phyloP scores from a whole-genome alignment of 1,284 basidiomycete species.

The Sporisorium exsertum region DNA sequence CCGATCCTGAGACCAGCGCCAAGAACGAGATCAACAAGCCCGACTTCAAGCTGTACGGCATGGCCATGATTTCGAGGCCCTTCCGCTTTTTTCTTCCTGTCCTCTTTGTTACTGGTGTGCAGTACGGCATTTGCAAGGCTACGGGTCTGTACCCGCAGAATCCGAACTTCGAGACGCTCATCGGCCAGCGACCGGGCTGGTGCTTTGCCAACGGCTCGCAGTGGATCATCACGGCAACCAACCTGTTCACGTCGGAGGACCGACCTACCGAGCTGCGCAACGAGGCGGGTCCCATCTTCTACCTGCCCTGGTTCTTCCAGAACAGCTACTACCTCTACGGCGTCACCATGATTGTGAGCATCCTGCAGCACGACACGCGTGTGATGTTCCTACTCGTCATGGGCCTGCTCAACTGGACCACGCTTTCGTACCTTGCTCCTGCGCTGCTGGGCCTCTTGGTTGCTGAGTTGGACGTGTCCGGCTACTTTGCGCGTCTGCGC shows the following conservation, averaged over 20 bases:
- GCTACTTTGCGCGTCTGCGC: conserved; percentile 25
- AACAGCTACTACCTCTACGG: conserved; percentile 52
- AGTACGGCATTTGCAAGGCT: conserved; percentile 42
- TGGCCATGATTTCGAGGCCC: conserved; percentile 47
- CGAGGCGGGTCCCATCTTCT: conserved; percentile 37
- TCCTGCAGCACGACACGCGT: conserved; percentile 38
- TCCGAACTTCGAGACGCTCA: conserved; percentile 35
- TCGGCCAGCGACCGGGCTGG: conserved; percentile 33
- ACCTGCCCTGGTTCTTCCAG: conserved; percentile 51
- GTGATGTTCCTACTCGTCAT: conserved; percentile 29
- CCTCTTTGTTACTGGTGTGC: conserved; percentile 47
- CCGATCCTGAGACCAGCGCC: background rate
- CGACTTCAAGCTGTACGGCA: conserved; percentile 44
- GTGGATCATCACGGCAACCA: conserved; percentile 46
- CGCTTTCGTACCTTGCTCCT: conserved; percentile 42
- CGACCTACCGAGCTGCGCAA: conserved; percentile 18
- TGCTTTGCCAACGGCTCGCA: conserved; percentile 38
- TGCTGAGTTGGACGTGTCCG: conserved; percentile 40
- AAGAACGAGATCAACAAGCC: conserved; percentile 31
- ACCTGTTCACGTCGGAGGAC: conserved; percentile 47
- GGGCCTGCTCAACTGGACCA: conserved; percentile 37
- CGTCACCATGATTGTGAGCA: conserved; percentile 31
- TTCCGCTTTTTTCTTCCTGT: conserved; percentile 50
- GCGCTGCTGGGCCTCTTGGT: conserved; percentile 39
- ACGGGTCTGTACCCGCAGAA: conserved; percentile 34